Evolutionary conservation across 2,329 filamentous ascomycete genomes (phyloP).

Genomic region (Rugonectria rugulosa): DNA sequence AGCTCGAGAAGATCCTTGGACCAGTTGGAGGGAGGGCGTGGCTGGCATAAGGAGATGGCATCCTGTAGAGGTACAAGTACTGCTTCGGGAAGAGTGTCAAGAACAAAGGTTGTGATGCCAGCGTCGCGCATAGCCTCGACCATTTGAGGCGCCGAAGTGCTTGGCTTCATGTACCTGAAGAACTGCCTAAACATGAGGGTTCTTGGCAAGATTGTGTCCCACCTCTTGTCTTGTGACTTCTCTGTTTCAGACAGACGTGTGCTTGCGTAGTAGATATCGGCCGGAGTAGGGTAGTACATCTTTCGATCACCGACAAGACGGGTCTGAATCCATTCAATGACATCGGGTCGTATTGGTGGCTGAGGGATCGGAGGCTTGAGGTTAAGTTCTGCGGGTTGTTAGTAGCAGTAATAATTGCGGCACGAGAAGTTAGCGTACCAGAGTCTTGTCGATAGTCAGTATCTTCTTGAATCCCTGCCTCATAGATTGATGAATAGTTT

Average conservation of each 20-base stretch:
- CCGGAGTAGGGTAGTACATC: slow-evolving; percentile 51
- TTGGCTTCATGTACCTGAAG: slow-evolving; percentile 63
- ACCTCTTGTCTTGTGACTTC: slow-evolving; percentile 48
- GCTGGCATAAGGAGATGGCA: slow-evolving; percentile 83
- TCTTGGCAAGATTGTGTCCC: slow-evolving; percentile 65
- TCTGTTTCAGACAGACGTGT: slow-evolving; percentile 47
- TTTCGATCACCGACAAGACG: slow-evolving; percentile 50
- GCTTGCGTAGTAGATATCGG: slow-evolving; percentile 54
- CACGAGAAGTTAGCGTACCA: slow-evolving; percentile 41
- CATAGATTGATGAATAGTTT: slow-evolving; percentile 56
- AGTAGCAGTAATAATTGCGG: neutral
- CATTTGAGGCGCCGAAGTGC: slow-evolving; percentile 64
- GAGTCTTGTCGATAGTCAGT: slow-evolving; percentile 48
- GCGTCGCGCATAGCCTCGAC: slow-evolving; percentile 78
- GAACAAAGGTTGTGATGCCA: slow-evolving; percentile 69
- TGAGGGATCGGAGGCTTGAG: slow-evolving; percentile 44
- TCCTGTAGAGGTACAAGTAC: slow-evolving; percentile 84
- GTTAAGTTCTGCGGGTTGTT: slow-evolving; percentile 39
- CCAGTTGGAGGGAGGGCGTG: slow-evolving; percentile 83
- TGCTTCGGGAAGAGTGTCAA: slow-evolving; percentile 87
- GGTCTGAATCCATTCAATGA: slow-evolving; percentile 63
- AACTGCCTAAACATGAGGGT: slow-evolving; percentile 75
- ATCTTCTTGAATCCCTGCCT: slow-evolving; percentile 61
- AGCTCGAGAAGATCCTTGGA: slow-evolving; percentile 73
- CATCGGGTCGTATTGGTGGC: slow-evolving; percentile 47